Evolutionary conservation across 805 yeast species (phyloP).

Genomic region (Brettanomyces naardenensis): DNA sequence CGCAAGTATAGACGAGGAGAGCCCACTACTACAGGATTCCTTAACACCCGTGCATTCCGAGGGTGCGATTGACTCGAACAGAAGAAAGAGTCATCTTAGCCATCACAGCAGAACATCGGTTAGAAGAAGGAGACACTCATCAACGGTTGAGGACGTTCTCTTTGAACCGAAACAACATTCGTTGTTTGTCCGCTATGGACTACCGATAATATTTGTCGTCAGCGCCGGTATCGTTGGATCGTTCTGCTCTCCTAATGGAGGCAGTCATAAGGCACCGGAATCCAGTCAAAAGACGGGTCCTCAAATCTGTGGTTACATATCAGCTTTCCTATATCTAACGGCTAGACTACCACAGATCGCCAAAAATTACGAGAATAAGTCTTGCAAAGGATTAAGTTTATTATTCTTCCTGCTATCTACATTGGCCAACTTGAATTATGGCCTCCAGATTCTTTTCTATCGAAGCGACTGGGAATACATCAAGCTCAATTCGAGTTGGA

Average conservation of each 20-base stretch:
- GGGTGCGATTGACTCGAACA: not conserved
- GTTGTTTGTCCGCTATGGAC: conserved; percentile 39
- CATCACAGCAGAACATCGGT: not conserved
- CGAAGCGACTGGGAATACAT: conserved; percentile 56
- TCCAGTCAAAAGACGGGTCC: conserved; percentile 29
- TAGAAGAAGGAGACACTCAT: conserved; percentile 1
- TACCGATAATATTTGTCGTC: conserved; percentile 56
- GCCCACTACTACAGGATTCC: conserved; percentile 25
- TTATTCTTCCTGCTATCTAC: conserved; percentile 69
- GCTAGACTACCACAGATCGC: conserved; percentile 78
- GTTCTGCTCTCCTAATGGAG: conserved; percentile 35
- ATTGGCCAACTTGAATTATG: conserved; percentile 69
- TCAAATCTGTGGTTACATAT: conserved; percentile 60
- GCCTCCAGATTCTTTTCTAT: conserved; percentile 61
- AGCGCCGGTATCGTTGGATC: conserved; percentile 58
- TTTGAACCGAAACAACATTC: conserved; percentile 40
- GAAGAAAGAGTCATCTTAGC: not conserved
- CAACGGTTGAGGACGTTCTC: conserved; percentile 40
- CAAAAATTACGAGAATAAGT: conserved; percentile 69
- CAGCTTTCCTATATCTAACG: conserved; percentile 61
- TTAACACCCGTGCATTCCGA: conserved; percentile 1
- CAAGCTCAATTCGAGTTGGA: conserved; percentile 62
- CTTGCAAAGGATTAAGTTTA: conserved; percentile 81
- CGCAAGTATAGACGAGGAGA: conserved; percentile 17
- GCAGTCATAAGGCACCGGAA: conserved; percentile 13